Percentiles rank a stretch among this genome's conserved stretches.
phyloP scores from a whole-genome alignment of 2,329 filamentous ascomycete genomes.

The Chaetomiaceae sp. region DNA sequence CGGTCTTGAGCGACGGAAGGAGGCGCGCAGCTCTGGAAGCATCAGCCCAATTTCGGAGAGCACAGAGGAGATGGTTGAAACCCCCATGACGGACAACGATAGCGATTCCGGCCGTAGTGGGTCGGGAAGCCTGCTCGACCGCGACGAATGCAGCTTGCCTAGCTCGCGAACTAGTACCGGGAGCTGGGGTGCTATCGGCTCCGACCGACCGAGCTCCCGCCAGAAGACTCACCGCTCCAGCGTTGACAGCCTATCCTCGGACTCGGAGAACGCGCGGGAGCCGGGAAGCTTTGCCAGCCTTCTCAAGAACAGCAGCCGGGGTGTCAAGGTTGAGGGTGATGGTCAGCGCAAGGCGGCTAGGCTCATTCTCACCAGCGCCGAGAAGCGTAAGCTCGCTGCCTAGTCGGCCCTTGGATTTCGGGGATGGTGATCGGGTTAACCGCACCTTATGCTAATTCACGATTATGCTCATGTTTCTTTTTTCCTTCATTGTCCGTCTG shows the following conservation, averaged over 20 bases:
- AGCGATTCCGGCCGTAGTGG: constrained; percentile 67
- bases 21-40: constrained; percentile 69
- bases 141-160: constrained; percentile 62
- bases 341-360: constrained; percentile 77
- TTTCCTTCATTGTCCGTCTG: constrained; percentile 15
- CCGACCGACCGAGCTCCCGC: constrained; percentile 70
- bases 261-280: constrained; percentile 45
- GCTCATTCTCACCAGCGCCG: constrained; percentile 80
- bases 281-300: constrained; percentile 61
- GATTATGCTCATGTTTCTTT: constrained; percentile 27
- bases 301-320: constrained; percentile 57
- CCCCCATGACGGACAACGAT: constrained; percentile 68
- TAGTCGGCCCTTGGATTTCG: constrained; percentile 13
- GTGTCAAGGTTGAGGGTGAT: constrained; percentile 52
- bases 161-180: constrained; percentile 74
- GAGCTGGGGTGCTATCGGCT: constrained; percentile 75
- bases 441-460: constrained; percentile 29
- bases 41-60: constrained; percentile 88
- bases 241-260: constrained; percentile 58
- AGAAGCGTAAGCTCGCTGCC: constrained; percentile 74
- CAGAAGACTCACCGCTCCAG: constrained; percentile 59
- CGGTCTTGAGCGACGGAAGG: constrained; percentile 78
- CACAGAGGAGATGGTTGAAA: constrained; percentile 57
- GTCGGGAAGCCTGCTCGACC: constrained; percentile 70
- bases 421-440: constrained; percentile 8